Evolutionary conservation across 306 rosid genomes (phyloP).

Genomic region (Aeschynomene evenia): DNA sequence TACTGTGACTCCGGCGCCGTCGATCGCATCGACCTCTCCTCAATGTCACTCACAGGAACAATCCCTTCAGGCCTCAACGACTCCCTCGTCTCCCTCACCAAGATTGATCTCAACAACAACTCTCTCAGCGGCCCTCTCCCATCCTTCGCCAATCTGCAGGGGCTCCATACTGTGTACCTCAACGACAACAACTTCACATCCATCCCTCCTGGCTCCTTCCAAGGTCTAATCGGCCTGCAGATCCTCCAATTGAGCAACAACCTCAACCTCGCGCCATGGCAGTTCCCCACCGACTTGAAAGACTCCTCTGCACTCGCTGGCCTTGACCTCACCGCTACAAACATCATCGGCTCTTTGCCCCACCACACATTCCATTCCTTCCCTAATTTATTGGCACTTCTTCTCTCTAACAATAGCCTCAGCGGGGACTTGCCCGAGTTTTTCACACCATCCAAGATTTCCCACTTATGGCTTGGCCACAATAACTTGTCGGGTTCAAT

Average conservation of each 20-base stretch:
- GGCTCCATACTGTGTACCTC: slow-evolving; percentile 7
- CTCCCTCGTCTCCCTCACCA: not conserved
- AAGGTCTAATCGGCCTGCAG: not conserved
- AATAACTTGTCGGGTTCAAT: not conserved
- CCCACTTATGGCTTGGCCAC: not conserved
- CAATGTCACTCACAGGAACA: not conserved
- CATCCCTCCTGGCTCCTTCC: not conserved
- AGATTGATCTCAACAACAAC: not conserved
- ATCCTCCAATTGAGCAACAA: not conserved
- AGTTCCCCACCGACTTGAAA: not conserved
- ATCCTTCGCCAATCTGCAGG: not conserved
- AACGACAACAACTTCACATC: not conserved
- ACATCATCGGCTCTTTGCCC: not conserved
- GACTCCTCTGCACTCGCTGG: not conserved
- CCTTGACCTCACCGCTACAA: not conserved
- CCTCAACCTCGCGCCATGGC: not conserved
- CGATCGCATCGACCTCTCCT: not conserved
- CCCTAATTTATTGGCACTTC: not conserved
- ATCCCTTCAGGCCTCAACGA: not conserved
- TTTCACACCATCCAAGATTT: not conserved
- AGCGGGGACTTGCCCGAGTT: not conserved
- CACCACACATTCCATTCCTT: not conserved
- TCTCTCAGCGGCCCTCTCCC: not conserved
- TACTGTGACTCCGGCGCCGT: not conserved
- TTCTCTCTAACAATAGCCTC: slow-evolving; percentile 60